Evolutionary conservation across 1,284 basidiomycete species (phyloP).

Genomic region (Leccinum griseonigrum): DNA sequence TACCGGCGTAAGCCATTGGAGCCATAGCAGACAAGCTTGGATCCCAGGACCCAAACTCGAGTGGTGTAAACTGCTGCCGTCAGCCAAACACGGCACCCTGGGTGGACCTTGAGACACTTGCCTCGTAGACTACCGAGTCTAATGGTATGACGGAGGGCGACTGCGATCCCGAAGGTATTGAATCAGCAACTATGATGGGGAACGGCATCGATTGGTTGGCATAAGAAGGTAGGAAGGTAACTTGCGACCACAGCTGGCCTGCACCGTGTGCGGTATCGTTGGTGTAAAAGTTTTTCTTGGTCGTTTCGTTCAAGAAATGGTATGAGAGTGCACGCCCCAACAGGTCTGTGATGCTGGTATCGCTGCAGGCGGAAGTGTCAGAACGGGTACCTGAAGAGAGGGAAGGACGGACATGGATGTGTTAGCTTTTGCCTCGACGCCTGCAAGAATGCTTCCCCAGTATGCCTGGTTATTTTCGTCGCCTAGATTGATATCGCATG

Average conservation of each 20-base stretch:
- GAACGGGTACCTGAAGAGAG: neutral
- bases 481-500: slow-evolving; percentile 46
- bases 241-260: slow-evolving; percentile 62
- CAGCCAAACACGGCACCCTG: neutral
- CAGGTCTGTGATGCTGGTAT: slow-evolving; percentile 60
- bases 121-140: slow-evolving; percentile 61
- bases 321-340: slow-evolving; percentile 65
- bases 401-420: slow-evolving; percentile 45
- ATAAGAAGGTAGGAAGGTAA: slow-evolving; percentile 47
- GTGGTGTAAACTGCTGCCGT: slow-evolving; percentile 52
- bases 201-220: slow-evolving; percentile 48
- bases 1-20: slow-evolving; percentile 59
- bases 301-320: slow-evolving; percentile 65
- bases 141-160: slow-evolving; percentile 40
- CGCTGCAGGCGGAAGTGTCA: slow-evolving; percentile 36
- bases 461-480: slow-evolving; percentile 52
- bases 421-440: slow-evolving; percentile 54
- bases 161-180: slow-evolving; percentile 47
- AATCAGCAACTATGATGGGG: slow-evolving; percentile 56
- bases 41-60: slow-evolving; percentile 70
- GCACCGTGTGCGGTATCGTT: slow-evolving; percentile 60
- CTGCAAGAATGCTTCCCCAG: slow-evolving; percentile 58
- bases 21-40: slow-evolving; percentile 59
- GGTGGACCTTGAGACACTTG: slow-evolving; percentile 18
- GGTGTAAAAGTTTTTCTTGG: slow-evolving; percentile 55